These are phyloP conservation scores for Komagataella kurtzmanii DNA, from an alignment of 805 yeast species.

Conservation along the genomic window DNA sequence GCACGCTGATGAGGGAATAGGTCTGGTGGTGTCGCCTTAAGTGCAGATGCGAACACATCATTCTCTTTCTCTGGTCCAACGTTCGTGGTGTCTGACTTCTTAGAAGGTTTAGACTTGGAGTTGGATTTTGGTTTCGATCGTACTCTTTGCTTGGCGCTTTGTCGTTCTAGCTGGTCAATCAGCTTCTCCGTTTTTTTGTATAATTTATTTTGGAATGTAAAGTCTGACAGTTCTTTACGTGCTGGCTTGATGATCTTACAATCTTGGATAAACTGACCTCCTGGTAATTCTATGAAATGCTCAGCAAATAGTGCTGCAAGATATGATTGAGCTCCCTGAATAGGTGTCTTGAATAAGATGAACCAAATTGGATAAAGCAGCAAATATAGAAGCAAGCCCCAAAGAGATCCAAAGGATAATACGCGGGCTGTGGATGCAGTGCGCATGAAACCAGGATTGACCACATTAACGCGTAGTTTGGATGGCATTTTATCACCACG, in stretches of 20 bases:
- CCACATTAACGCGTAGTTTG: constrained; percentile 58
- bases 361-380: constrained; percentile 73
- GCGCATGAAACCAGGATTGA: constrained; percentile 89
- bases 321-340: constrained; percentile 70
- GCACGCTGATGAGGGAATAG: background rate
- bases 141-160: constrained; percentile 31
- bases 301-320: constrained; percentile 64
- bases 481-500: constrained; percentile 61
- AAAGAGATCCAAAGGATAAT: constrained; percentile 60
- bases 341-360: constrained; percentile 62
- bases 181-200: constrained; percentile 47
- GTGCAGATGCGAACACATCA: background rate
- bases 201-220: constrained; percentile 42
- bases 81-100: background rate
- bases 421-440: constrained; percentile 76
- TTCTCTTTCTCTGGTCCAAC: background rate
- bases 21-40: background rate
- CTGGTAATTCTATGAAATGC: constrained; percentile 42
- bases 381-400: constrained; percentile 41
- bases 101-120: background rate
- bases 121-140: background rate
- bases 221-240: constrained; percentile 50
- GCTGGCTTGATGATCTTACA: constrained; percentile 43
- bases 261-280: constrained; percentile 65
- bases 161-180: constrained; percentile 52